Conservation (phyloP, 2,329 filamentous ascomycete genomes). For the Beauveria sp. region DNA sequence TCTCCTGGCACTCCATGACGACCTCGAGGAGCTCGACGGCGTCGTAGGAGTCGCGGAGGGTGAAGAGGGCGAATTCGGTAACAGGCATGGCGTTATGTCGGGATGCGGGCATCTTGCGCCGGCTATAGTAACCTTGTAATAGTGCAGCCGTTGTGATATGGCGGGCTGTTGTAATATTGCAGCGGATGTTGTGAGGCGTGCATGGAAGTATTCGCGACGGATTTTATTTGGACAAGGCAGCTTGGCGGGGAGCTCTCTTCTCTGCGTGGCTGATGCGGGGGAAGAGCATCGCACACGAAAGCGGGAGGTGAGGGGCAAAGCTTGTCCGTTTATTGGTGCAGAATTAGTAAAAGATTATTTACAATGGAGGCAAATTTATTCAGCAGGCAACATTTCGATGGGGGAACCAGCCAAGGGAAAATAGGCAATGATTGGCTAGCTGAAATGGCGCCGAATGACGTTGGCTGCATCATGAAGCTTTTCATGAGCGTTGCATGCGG, state of each 20-base stretch:
- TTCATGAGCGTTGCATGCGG: background rate
- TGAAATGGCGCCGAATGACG: background rate
- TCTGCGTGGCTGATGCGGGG: background rate
- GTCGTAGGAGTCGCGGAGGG: conserved; percentile 22
- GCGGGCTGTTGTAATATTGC: background rate
- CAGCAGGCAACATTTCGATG: background rate
- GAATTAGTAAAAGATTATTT: no score
- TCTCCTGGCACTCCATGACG: conserved; percentile 23
- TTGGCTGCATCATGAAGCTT: background rate
- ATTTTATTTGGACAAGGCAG: background rate
- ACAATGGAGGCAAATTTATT: background rate
- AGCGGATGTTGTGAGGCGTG: background rate
- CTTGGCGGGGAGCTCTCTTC: background rate
- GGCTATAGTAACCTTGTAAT: background rate
- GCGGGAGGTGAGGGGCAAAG: background rate
- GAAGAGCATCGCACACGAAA: background rate
- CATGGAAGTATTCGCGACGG: background rate
- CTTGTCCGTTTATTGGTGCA: background rate
- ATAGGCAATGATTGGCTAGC: background rate
- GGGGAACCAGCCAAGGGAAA: background rate
- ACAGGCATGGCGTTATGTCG: conserved; percentile 25
- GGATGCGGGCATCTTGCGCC: background rate
- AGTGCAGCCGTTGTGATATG: background rate
- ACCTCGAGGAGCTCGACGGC: conserved; percentile 25
- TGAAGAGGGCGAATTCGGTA: conserved; percentile 33